Evolutionary conservation across 2,329 filamentous ascomycete species (phyloP).

Genomic region (Paraphoma chrysanthemicola): DNA sequence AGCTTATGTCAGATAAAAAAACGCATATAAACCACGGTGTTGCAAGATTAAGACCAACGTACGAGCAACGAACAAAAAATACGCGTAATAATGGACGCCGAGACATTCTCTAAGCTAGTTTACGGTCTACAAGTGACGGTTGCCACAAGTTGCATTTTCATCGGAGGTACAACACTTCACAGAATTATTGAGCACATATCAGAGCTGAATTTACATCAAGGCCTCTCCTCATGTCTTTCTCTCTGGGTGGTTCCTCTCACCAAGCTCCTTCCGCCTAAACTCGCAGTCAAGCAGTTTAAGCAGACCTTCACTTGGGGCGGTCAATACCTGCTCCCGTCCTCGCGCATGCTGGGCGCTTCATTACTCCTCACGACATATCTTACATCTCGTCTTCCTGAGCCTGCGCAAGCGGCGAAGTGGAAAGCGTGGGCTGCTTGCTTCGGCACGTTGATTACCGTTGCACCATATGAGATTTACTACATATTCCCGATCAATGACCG

Average conservation of each 20-base stretch:
- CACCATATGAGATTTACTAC: conserved; percentile 9
- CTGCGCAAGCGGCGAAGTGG: background rate
- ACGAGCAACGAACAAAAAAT: too few species aligned
- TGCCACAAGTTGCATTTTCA: conserved; percentile 6
- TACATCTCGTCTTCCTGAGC: background rate
- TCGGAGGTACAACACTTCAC: conserved; percentile 1
- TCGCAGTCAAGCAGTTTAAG: conserved; percentile 4
- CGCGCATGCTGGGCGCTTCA: background rate
- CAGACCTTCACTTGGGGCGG: conserved; percentile 10
- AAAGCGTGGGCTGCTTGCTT: conserved; percentile 6
- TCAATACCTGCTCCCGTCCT: conserved; percentile 7
- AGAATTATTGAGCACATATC: too few species aligned
- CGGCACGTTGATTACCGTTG: background rate
- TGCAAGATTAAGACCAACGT: too few species aligned
- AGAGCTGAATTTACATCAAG: background rate
- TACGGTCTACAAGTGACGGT: conserved; percentile 7
- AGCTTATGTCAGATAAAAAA: too few species aligned
- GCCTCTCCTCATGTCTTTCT: conserved; percentile 13
- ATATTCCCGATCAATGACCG: conserved; percentile 13
- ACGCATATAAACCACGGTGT: too few species aligned
- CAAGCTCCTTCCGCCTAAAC: background rate
- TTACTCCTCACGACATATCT: conserved; percentile 2
- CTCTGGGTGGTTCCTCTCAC: conserved; percentile 11
- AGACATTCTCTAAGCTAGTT: conserved; percentile 1
- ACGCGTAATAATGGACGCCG: background rate